These are phyloP conservation scores for Cantharellus cinnabarinus DNA, from an alignment of 768 basidiomycete genomes.

Conservation along the genomic window DNA sequence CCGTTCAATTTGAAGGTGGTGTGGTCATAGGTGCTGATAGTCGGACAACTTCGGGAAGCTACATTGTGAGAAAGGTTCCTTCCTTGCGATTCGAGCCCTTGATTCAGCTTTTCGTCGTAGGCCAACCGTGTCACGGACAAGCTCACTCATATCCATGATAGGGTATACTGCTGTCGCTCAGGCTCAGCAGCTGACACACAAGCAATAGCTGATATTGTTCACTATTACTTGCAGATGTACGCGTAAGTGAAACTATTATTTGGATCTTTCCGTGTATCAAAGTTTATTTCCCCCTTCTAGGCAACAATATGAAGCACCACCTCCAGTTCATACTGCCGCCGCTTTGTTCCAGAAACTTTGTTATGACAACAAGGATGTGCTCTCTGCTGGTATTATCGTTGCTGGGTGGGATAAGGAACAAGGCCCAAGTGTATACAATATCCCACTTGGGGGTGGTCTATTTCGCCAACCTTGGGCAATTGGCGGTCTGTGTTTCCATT, in stretches of 20 bases:
- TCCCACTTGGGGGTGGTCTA: constrained; percentile 87
- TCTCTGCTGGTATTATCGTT: constrained; percentile 90
- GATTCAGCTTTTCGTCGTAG: constrained; percentile 20
- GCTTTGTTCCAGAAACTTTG: constrained; percentile 69
- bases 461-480: constrained; percentile 99
- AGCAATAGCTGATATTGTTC: constrained; percentile 80
- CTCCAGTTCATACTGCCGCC: constrained; percentile 67
- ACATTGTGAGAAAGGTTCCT: constrained; percentile 39
- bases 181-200: constrained; percentile 97
- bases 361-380: constrained; percentile 79
- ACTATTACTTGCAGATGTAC: constrained; percentile 59
- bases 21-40: constrained; percentile 95
- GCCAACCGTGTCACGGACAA: constrained; percentile 99
- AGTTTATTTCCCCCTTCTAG: constrained; percentile 20
- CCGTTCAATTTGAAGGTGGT: constrained; percentile 86
- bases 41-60: constrained; percentile 90
- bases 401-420: constrained; percentile 89
- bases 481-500: constrained; percentile 39
- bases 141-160: constrained; percentile 87
- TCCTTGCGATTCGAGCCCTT: neutral
- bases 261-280: neutral
- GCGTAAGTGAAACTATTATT: constrained; percentile 25
- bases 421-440: constrained; percentile 89
- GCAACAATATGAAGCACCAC: constrained; percentile 33
- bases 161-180: constrained; percentile 97